Conservation (phyloP, 106 monocot species). For the Dendrobium huoshanense region DNA sequence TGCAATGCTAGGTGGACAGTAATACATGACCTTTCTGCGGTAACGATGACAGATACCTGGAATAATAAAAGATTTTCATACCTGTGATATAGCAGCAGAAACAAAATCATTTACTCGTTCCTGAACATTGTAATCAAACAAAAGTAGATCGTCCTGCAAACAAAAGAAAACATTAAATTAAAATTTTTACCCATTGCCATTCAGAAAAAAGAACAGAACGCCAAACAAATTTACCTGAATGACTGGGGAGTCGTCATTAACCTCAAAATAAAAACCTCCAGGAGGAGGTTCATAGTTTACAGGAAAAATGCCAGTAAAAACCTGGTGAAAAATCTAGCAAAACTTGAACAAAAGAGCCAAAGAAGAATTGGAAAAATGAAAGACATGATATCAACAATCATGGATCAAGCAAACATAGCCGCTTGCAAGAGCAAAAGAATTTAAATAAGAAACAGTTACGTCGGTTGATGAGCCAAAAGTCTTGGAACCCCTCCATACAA, state of each 20-base stretch:
- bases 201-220: not conserved
- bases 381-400: too few species aligned
- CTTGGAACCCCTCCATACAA: conserved; percentile 88
- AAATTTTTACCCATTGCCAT: conserved; percentile 1
- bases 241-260: conserved; percentile 64
- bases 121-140: conserved; percentile 97
- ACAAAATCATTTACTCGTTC: conserved; percentile 96
- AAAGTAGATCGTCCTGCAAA: conserved; percentile 76
- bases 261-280: conserved; percentile 82
- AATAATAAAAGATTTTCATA: conserved; percentile 11
- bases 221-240: conserved; percentile 57
- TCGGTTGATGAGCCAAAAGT: conserved; percentile 79
- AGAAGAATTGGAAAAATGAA: not conserved
- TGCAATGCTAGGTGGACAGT: too few species aligned
- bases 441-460: conserved; percentile 33
- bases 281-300: conserved; percentile 92
- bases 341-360: not conserved
- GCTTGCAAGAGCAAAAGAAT: not conserved
- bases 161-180: not conserved
- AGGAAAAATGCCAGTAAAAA: conserved; percentile 87
- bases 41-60: not conserved
- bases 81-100: conserved; percentile 80
- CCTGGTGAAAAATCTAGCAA: conserved; percentile 25
- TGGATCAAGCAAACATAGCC: not conserved
- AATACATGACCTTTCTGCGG: too few species aligned